These are phyloP conservation scores for Sclerotinia subarctica DNA, from an alignment of 2,329 filamentous ascomycete species.

Conservation along the genomic window DNA sequence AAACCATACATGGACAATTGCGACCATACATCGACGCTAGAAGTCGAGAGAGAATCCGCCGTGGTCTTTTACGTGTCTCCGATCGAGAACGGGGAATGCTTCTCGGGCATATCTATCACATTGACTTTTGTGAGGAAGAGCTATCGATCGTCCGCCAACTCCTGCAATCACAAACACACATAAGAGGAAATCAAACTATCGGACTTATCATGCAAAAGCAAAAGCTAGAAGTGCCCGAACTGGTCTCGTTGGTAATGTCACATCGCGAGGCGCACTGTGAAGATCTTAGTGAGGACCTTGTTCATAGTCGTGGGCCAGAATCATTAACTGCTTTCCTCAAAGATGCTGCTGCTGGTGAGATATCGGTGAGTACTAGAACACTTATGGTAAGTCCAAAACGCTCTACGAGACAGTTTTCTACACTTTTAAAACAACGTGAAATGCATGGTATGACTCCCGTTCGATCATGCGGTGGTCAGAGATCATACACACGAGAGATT, in stretches of 20 bases:
- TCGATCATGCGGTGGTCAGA: slow-evolving; percentile 24
- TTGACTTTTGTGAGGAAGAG: slow-evolving; percentile 29
- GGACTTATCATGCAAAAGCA: slow-evolving; percentile 8
- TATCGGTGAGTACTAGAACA: slow-evolving; percentile 13
- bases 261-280: not conserved
- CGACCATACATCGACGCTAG: slow-evolving; percentile 23
- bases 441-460: slow-evolving; percentile 27
- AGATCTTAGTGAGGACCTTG: slow-evolving; percentile 49
- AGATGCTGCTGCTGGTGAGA: slow-evolving; percentile 24
- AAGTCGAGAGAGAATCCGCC: slow-evolving; percentile 17
- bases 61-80: slow-evolving; percentile 19
- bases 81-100: slow-evolving; percentile 7
- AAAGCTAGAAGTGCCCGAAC: slow-evolving; percentile 14
- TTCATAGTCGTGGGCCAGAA: slow-evolving; percentile 51
- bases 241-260: slow-evolving; percentile 5
- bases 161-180: slow-evolving; percentile 3
- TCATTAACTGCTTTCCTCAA: slow-evolving; percentile 26
- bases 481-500: slow-evolving; percentile 28
- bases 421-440: slow-evolving; percentile 33
- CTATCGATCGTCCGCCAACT: slow-evolving; percentile 4
- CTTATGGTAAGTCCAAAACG: slow-evolving; percentile 11
- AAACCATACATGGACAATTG: not conserved
- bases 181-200: slow-evolving; percentile 8
- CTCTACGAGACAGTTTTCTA: slow-evolving; percentile 14
- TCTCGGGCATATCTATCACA: slow-evolving; percentile 20